phyloP scores from a whole-genome alignment of 2,329 filamentous ascomycete genomes.

The Trichophyton verrucosum region DNA sequence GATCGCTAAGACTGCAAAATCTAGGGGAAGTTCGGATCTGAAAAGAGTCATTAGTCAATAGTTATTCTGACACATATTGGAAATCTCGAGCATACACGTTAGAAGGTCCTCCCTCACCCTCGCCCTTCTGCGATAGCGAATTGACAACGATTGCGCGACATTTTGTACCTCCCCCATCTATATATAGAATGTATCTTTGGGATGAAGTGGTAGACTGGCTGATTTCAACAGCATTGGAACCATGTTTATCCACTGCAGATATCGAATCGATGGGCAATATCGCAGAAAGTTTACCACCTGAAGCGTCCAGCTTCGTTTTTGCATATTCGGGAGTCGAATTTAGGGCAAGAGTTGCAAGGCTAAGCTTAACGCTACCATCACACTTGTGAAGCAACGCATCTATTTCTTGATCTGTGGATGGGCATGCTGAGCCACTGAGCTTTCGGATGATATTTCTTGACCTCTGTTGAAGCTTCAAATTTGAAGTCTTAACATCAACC shows the following conservation, averaged over 20 bases:
- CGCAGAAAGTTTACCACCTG: slow-evolving; percentile 17
- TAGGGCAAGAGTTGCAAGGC: slow-evolving; percentile 21
- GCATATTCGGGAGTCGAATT: slow-evolving; percentile 18
- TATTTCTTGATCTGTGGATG: slow-evolving; percentile 17
- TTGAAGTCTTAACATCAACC: slow-evolving; percentile 29
- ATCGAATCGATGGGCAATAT: background rate
- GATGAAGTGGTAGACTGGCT: slow-evolving; percentile 2
- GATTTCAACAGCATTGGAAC: too few relatives aligned
- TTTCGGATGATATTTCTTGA: slow-evolving; percentile 25
- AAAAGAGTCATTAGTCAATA: slow-evolving; percentile 1
- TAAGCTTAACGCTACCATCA: slow-evolving; percentile 25
- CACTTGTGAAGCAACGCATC: slow-evolving; percentile 21
- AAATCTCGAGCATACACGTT: slow-evolving; percentile 26
- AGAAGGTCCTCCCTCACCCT: slow-evolving; percentile 27
- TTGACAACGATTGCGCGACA: slow-evolving; percentile 29
- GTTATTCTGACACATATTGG: background rate
- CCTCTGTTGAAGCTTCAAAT: slow-evolving; percentile 27
- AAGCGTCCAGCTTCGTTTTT: slow-evolving; percentile 15
- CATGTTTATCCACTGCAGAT: background rate
- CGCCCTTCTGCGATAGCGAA: slow-evolving; percentile 16
- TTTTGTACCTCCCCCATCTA: slow-evolving; percentile 35
- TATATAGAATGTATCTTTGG: slow-evolving; percentile 22
- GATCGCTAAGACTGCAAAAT: slow-evolving; percentile 16
- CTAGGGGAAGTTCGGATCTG: slow-evolving; percentile 18
- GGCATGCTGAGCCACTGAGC: slow-evolving; percentile 14